Evolutionary conservation across 2,329 filamentous ascomycete genomes (phyloP), one percentile per base, ranked within the genome.

Genomic region (Venturia oleaginea): DNA sequence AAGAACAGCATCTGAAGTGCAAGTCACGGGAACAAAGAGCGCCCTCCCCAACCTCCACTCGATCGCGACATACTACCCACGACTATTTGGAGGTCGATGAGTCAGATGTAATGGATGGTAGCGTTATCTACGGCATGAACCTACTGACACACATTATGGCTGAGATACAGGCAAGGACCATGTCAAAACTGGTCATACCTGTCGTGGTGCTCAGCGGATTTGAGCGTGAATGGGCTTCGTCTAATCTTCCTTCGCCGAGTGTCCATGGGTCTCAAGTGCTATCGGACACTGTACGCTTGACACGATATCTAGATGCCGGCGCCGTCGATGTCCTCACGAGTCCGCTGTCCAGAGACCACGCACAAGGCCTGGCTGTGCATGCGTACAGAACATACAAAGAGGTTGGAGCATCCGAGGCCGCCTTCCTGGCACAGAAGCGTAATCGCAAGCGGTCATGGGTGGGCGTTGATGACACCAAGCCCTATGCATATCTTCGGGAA

Each of bases 371-470:
- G 61, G 87, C 90, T 66, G 86, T 94, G 19, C 91, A 93, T 73
- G 91, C 90, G 55, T 96, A 95, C 77, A 87, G 89, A 70, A 86
- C 88, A 59, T 88, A 90, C 71, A 90, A 90, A 74, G 86, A 92
- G 70, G 88, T 89, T 27, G 81, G 84, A 40, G 86, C 84, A 71
- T 89, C 92, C 71, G 87, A 91, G 71, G 83, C 88, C 66, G 84
- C 86, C 22, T 83, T 92, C 67, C 73, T 92, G 65, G 88, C 89
- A 66, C 80, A 88, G 66, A 88, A 88, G 71, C 86, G 88, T 69
- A 86, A 87, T 55, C 84, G 92, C 64, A 95, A 95, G 75, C 85
- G 91, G 63, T 96, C 92, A 0, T 96, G 92, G 92, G 91, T 96
- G 51, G 92, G 92, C 32, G 83, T 95, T 13, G 85, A 90, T 71